Evolutionary conservation across 768 basidiomycete species (phyloP), one percentile per base, ranked within the genome.

Genomic region (Amanita rimosa): DNA sequence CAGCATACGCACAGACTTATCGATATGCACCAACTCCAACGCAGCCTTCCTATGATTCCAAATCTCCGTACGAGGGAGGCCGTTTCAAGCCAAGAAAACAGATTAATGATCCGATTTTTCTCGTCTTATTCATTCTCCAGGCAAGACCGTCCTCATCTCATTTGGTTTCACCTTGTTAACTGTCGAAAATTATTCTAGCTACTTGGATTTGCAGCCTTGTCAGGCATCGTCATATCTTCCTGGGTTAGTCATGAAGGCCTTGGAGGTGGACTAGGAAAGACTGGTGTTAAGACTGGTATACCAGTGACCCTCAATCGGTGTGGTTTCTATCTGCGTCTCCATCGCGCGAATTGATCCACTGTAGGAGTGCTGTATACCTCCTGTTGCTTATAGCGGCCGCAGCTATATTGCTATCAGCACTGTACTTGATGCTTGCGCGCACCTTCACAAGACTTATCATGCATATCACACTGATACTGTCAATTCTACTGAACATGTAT

Each of bases 281-380:
- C 70, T 3, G 85, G 84, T 6, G 66, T 58, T 6, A 57, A 70
- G 14, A 75, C 77, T 1, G 86, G 86, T 7, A 75, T 68, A 4
- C 52, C 65, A 16, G 66, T 85, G 3, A 84, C 85, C 1, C 66
- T 90, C 46, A 81, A 91, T 64, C 68, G 72, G 83, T 81, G 51
- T 44, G 75, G 66, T 11, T 16, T 35, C 31, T 35, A 4, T 17
- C 13, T 49, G 24, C 31, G 10, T 26, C 36, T 29, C 44, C 6
- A 4, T 36, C 11, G n/a, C 34, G 38, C 46, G 45, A 53, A 46
- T 31, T 21, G n/a, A 36, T 11, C 19, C 21, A n/a, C 49, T 17
- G 2, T 51, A 85, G 85, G 61, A 80, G 81, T 55, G 82, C 87
- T 0, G 79, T 80, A 2, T 86, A 82, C 57, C 75, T 91, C n/a